These are phyloP conservation scores for Thraustochytrium striatum DNA, from an alignment of 352 stramenopile genomes.

Conservation along the genomic window DNA sequence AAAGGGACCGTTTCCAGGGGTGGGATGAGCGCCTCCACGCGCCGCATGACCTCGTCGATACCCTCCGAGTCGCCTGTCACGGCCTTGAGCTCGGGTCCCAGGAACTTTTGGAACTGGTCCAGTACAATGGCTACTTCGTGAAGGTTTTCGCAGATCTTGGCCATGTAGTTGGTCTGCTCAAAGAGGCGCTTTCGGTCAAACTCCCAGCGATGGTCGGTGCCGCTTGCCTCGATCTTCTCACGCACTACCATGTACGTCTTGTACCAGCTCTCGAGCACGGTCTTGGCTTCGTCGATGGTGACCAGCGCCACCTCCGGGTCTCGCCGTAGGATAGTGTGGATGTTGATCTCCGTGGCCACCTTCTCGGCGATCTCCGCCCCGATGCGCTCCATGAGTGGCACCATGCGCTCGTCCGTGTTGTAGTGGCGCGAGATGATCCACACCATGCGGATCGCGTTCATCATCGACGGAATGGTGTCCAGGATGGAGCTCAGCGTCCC, in stretches of 20 bases:
- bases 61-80: constrained; percentile 86
- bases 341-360: constrained; percentile 80
- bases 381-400: constrained; percentile 90
- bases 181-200: constrained; percentile 90
- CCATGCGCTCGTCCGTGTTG: constrained; percentile 94
- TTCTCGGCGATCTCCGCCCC: constrained; percentile 86
- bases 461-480: constrained; percentile 88
- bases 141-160: constrained; percentile 86
- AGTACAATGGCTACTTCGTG: constrained; percentile 84
- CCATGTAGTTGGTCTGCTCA: constrained; percentile 93
- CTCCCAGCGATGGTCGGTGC: constrained; percentile 89
- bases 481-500: constrained; percentile 83
- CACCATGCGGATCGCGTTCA: constrained; percentile 93
- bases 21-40: constrained; percentile 72
- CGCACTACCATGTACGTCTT: constrained; percentile 89
- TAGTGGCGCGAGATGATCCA: constrained; percentile 95
- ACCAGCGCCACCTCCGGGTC: constrained; percentile 68
- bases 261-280: constrained; percentile 85
- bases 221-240: constrained; percentile 84
- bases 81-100: constrained; percentile 88
- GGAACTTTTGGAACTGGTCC: constrained; percentile 91
- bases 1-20: constrained; percentile 82
- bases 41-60: constrained; percentile 86
- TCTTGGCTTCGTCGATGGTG: constrained; percentile 79
- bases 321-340: constrained; percentile 78